phyloP scores from a whole-genome alignment of 1,139 yeast species.

The Geotrichum bryndzae region DNA sequence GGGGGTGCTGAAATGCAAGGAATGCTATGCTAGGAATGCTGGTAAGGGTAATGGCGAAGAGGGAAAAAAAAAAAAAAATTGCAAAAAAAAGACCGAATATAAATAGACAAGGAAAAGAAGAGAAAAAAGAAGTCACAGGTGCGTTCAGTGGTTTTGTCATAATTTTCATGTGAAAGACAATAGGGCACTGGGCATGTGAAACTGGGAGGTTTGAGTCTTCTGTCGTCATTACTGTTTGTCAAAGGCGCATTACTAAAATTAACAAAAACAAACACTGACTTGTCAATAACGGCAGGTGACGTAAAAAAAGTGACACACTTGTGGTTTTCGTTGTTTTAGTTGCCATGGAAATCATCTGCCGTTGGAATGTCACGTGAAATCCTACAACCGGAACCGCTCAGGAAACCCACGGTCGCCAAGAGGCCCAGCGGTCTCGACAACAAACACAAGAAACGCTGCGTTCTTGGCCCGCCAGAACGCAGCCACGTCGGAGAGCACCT shows the following conservation, averaged over 20 bases:
- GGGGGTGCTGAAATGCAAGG: not conserved
- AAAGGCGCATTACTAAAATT: no score
- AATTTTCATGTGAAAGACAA: not conserved
- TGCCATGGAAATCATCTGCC: no score
- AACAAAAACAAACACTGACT: no score
- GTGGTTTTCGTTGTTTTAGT: no score
- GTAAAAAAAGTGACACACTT: no score
- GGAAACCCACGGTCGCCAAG: not conserved
- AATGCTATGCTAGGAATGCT: not conserved
- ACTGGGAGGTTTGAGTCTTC: not conserved
- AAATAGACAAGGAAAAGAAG: not conserved
- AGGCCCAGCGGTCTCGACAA: not conserved
- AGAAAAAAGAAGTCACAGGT: not conserved
- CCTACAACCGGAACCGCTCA: not conserved
- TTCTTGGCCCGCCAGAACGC: constrained; percentile 4
- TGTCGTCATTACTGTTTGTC: no score
- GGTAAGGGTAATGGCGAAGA: not conserved
- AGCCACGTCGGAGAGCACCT: constrained; percentile 4
- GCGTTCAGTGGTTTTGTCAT: not conserved
- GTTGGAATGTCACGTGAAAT: not conserved
- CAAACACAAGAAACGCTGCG: constrained; percentile 7
- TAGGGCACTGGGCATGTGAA: not conserved
- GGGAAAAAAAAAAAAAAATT: not conserved
- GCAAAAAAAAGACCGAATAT: no score
- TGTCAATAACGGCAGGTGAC: no score